Evolutionary conservation across 148 eudicot species (phyloP), one percentile per base, ranked within the genome.

Genomic region (Agrostemma githago): DNA sequence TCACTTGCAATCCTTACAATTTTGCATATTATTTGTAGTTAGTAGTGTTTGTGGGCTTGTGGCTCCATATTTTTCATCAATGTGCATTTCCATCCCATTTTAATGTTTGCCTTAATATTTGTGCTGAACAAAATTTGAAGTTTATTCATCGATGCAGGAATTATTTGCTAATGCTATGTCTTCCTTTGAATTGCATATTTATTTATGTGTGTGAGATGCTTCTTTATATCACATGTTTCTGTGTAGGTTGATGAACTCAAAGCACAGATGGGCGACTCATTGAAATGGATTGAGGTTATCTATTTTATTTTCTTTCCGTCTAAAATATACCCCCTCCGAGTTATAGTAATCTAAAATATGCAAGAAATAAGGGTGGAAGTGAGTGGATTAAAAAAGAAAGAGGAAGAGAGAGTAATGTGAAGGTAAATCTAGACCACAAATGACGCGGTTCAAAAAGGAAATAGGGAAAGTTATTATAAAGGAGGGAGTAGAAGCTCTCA

Each of bases 191-290:
- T 26, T 5, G 21, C 60, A 44, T 57, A 5, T 37, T 5, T 65
- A 42, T 26, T 19, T 66, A n/a, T 2, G 40, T 57, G 0, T n/a
- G 40, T 44, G 14, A 60, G 66, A 76, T 62, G 73, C 70, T 19
- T 72, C 21, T 26, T 41, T 44, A 21, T 62, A 44, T 61, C 4
- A 15, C 34, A 17, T 68, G 40, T 66, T 34, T 37, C 38, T 54
- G 6, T 48, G 38, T 89, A 94, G 98, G 96, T 95, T 75, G 97
- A 90, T 81, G 97, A 90, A 76, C 87, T 95, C 26, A 86, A 87
- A 83, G 66, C 73, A 40, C 92, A 89, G 78, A 79, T 83, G 62
- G 89, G 89, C 41, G 80, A 81, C 78, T 61, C 76, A 42, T 79
- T 95, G 73, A 87, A 84, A 72, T 79, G 72, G 80, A 87, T 95